Conservation (phyloP, 495 filamentous ascomycete species). For the Melanomma pulvis-pyrius region DNA sequence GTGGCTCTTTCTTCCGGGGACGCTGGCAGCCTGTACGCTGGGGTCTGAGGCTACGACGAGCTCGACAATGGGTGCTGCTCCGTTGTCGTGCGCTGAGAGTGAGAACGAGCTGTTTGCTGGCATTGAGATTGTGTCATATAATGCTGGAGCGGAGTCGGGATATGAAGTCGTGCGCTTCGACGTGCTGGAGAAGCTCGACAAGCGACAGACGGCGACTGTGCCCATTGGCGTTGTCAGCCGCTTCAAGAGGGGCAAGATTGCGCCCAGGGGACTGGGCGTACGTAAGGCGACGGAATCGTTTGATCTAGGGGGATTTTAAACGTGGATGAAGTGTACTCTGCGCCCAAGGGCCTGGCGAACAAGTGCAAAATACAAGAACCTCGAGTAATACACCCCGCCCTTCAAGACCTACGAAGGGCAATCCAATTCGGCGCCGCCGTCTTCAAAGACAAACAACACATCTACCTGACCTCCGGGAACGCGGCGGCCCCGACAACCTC, state of each 20-base stretch:
- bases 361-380: conserved; percentile 41
- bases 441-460: conserved; percentile 41
- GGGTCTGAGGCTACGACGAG: conserved; percentile 5
- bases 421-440: conserved; percentile 30
- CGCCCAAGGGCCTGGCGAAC: conserved; percentile 40
- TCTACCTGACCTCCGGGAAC: conserved; percentile 46
- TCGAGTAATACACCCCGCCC: conserved; percentile 40
- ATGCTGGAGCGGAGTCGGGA: conserved; percentile 13
- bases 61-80: conserved; percentile 28
- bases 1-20: conserved; percentile 14
- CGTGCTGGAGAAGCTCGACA: conserved; percentile 10
- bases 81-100: conserved; percentile 7
- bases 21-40: conserved; percentile 1
- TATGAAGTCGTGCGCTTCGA: conserved; percentile 9
- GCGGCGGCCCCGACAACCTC: conserved; percentile 44
- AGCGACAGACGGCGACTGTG: conserved; percentile 18
- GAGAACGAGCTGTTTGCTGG: conserved; percentile 24
- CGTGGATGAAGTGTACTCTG: conserved; percentile 43
- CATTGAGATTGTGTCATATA: too few species aligned
- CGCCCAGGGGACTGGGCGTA: conserved; percentile 42
- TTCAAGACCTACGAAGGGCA: conserved; percentile 45
- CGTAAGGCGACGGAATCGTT: not conserved
- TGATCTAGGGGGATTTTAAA: conserved; percentile 41
- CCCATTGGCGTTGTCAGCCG: conserved; percentile 44
- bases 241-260: conserved; percentile 37